Base-by-base conservation (phyloP, 1,284 basidiomycete genomes). In the Moesziomyces globuligerus region DNA sequence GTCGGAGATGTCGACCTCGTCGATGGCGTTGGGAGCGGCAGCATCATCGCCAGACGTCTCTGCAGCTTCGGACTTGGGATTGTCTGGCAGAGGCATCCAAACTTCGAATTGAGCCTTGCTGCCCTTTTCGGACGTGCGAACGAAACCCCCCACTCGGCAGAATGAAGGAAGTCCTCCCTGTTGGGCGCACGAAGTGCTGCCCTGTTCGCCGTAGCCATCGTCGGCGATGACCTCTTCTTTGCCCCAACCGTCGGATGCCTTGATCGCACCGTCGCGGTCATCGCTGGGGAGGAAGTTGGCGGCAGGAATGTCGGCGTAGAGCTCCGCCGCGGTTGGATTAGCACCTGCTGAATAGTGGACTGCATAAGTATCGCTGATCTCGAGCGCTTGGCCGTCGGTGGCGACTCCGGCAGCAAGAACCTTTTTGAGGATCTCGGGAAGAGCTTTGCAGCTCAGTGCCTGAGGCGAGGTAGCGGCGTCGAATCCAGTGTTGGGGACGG, bases 81-180 rank as follows among this genome's bases (percentile, higher is more conserved):
- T 24, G 20, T 57, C 57, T 9, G 66, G 39, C 2, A 75, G 28
- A 18, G 73, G 73, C 36, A 75, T 41, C 69, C 64, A 73, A 18
- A 67, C 54, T 34, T 75, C 73, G 29, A 70, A 71, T n/a, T 62
- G 49, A 28, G 53, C 52, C 29, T 52, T 50, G 38, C 43, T 62
- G 21, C 51, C 57, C 1, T 20, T 26, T 4, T 25, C 15, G 28
- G 36, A 55, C 0, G 69, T 74, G 11, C 64, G 37, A 23, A 72
- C 53, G 39, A 44, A 49, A 17, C 57, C 72, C 3, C 72, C 72
- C 25, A 74, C 62, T 9, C 72, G 70, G 37, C 72, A 74, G 34
- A 74, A 74, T 10, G 58, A 28, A n/a, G 72, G 72, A 5, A 74
- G 40, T 13, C 62, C 64, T 10, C 72, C 72, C 0, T 53, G n/a